These are phyloP conservation scores for Amniculicola lignicola DNA, from an alignment of 495 filamentous ascomycete genomes.

Conservation along the genomic window DNA sequence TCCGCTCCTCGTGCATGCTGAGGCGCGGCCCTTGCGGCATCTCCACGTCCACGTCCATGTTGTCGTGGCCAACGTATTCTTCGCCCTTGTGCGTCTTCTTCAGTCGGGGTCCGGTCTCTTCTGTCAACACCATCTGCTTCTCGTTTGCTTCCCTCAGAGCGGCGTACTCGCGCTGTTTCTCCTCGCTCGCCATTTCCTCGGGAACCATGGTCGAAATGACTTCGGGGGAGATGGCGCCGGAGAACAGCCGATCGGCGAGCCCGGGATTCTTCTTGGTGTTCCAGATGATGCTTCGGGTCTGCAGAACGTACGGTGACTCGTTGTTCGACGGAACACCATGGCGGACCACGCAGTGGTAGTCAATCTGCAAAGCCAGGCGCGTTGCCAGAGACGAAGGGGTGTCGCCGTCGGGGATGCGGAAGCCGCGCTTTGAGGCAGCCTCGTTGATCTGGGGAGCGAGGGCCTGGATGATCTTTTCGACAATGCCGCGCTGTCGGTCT, in stretches of 20 bases:
- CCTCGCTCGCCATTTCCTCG: conserved; percentile 87
- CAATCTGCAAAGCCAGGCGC: conserved; percentile 65
- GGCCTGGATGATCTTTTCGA: conserved; percentile 51
- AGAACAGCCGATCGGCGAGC: conserved; percentile 71
- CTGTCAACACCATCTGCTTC: conserved; percentile 79
- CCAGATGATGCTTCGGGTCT: conserved; percentile 64
- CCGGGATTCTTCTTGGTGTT: conserved; percentile 85
- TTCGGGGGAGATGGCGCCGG: conserved; percentile 63
- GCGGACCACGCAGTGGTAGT: conserved; percentile 63
- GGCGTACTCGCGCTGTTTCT: conserved; percentile 75
- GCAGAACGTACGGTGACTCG: conserved; percentile 48
- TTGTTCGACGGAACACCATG: conserved; percentile 50
- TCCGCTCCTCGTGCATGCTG: conserved; percentile 26
- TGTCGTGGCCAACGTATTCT: conserved; percentile 75
- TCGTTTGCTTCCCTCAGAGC: conserved; percentile 74
- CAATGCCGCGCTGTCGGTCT: conserved; percentile 51
- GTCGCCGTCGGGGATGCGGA: conserved; percentile 53
- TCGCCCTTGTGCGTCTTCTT: conserved; percentile 94
- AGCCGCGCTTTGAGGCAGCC: conserved; percentile 50
- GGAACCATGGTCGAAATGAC: conserved; percentile 77
- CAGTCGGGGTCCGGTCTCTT: conserved; percentile 77
- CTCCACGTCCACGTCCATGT: conserved; percentile 29
- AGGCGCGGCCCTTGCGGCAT: conserved; percentile 11
- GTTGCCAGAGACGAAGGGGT: conserved; percentile 52
- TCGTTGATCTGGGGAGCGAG: conserved; percentile 54